Conservation (phyloP, 257 asterid species). For the Leptodermis oblonga region DNA sequence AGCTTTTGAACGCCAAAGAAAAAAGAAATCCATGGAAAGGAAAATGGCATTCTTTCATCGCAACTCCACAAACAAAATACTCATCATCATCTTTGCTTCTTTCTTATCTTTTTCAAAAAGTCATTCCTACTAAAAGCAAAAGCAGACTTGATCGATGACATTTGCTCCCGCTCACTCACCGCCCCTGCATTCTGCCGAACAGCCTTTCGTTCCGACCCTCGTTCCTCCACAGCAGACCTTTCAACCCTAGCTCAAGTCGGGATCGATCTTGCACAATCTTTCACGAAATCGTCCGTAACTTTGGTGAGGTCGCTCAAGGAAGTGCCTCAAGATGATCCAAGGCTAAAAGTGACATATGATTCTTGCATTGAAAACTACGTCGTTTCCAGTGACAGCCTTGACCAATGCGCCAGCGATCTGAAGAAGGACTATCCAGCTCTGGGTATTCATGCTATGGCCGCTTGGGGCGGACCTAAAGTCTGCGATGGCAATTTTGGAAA, state of each 20-base stretch:
- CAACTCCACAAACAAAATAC: neutral
- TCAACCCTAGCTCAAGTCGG: neutral
- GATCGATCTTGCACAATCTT: neutral
- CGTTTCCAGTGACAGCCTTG: neutral
- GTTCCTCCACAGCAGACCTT: neutral
- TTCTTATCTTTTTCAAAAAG: neutral
- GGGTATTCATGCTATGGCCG: neutral
- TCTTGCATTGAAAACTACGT: neutral
- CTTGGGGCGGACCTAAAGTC: neutral
- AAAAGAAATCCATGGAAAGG: no score
- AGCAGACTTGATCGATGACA: neutral
- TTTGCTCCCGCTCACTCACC: neutral
- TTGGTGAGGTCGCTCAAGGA: neutral
- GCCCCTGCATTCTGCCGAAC: neutral
- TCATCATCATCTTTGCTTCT: neutral
- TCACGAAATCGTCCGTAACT: neutral
- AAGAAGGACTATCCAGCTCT: neutral
- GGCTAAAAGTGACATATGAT: neutral
- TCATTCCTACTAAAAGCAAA: neutral
- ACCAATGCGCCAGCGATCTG: neutral
- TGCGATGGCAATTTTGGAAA: neutral
- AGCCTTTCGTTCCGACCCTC: neutral
- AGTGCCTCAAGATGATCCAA: neutral
- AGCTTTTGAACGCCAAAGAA: no score
- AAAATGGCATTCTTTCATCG: constrained; percentile 4